A percentile compares a stretch with the other conserved stretches of the same genome.
These are phyloP conservation scores for Neofusicoccum parvum DNA, from an alignment of 2,329 filamentous ascomycete species.

Conservation along the genomic window DNA sequence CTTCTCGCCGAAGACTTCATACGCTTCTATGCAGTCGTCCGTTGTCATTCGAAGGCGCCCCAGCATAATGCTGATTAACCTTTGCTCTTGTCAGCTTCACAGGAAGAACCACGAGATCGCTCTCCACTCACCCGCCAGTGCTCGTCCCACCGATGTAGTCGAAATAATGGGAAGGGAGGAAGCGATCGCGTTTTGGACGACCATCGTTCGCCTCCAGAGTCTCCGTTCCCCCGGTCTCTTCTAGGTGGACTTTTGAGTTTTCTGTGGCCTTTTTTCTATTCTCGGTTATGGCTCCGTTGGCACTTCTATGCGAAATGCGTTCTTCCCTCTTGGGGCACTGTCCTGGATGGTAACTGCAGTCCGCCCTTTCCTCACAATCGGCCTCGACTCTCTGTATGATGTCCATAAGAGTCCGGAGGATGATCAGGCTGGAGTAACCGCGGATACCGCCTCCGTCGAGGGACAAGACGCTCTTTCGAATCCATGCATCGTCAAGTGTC, in stretches of 20 bases:
- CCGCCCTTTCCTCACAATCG: not conserved
- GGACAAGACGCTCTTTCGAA: not conserved
- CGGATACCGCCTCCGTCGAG: constrained; percentile 28
- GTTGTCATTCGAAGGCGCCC: constrained; percentile 39
- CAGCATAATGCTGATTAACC: constrained; percentile 44
- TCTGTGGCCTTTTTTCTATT: too few species aligned
- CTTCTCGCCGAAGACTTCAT: constrained; percentile 24
- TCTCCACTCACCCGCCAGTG: constrained; percentile 23
- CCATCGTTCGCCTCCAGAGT: not conserved
- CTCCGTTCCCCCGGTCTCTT: too few species aligned
- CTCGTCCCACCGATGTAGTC: constrained; percentile 27
- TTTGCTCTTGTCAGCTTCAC: constrained; percentile 18
- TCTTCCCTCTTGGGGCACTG: too few species aligned
- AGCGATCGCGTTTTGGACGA: not conserved
- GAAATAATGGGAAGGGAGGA: constrained; percentile 25
- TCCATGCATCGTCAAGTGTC: not conserved
- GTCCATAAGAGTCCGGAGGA: constrained; percentile 24
- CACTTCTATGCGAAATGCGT: too few species aligned
- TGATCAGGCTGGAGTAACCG: constrained; percentile 26
- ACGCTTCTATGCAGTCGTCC: constrained; percentile 37
- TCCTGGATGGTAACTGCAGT: not conserved
- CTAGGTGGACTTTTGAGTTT: too few species aligned
- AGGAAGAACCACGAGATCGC: not conserved
- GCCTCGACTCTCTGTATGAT: not conserved
- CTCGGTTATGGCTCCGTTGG: too few species aligned